A percentile compares a stretch with the other conserved stretches of the same genome.
phyloP scores from a whole-genome alignment of 1,284 basidiomycete species.

The Pseudozyma thailandica region DNA sequence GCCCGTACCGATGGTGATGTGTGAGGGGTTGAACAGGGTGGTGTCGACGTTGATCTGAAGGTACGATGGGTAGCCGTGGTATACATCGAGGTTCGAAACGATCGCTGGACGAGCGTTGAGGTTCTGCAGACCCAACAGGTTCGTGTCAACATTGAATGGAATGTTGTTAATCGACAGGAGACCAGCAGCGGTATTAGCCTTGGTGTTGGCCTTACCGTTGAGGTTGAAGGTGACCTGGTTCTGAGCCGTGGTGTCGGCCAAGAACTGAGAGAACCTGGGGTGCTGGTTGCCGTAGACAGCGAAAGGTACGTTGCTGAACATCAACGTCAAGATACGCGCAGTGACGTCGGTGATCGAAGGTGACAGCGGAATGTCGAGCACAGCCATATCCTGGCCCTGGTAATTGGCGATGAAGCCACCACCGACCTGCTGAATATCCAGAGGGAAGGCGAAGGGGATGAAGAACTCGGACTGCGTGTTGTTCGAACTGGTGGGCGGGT shows the following conservation, averaged over 20 bases:
- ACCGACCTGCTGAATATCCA: slow-evolving; percentile 76
- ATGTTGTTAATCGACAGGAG: slow-evolving; percentile 74
- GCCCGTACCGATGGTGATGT: slow-evolving; percentile 77
- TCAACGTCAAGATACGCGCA: slow-evolving; percentile 75
- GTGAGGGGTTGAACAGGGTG: slow-evolving; percentile 71
- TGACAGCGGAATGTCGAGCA: slow-evolving; percentile 75
- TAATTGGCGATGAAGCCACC: slow-evolving; percentile 76
- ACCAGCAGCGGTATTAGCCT: slow-evolving; percentile 79
- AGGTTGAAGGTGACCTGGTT: slow-evolving; percentile 73
- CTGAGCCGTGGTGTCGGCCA: slow-evolving; percentile 76
- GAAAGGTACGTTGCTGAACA: slow-evolving; percentile 76
- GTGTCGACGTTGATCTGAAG: slow-evolving; percentile 77
- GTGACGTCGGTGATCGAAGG: slow-evolving; percentile 76
- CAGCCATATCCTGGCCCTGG: slow-evolving; percentile 74
- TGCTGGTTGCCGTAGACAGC: slow-evolving; percentile 73
- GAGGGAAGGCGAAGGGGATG: slow-evolving; percentile 78
- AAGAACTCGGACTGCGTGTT: slow-evolving; percentile 76
- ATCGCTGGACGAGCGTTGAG: slow-evolving; percentile 75
- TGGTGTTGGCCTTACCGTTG: slow-evolving; percentile 74
- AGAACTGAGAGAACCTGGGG: slow-evolving; percentile 74
- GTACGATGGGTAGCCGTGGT: slow-evolving; percentile 76
- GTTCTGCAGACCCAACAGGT: slow-evolving; percentile 77
- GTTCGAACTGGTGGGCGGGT: slow-evolving; percentile 74
- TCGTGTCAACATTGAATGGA: slow-evolving; percentile 75
- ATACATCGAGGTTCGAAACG: slow-evolving; percentile 77